Percentiles rank a stretch among this genome's conserved stretches.
Conservation (phyloP, 1,139 yeast genomes). For the Pichia terricola region DNA sequence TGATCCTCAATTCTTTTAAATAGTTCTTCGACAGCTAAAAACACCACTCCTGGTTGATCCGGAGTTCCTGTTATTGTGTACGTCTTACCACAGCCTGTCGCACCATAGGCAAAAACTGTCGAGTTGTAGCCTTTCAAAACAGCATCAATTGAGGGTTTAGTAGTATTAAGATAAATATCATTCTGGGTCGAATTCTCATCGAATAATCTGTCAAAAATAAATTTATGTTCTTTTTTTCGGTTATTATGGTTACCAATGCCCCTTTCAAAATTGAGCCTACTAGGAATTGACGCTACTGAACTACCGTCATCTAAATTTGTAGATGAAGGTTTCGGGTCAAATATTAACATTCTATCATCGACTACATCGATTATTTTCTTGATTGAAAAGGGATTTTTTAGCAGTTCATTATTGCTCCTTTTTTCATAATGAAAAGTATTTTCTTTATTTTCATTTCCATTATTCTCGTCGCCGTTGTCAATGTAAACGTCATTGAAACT, state of each 20-base stretch:
- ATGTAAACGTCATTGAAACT: background rate
- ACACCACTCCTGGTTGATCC: slow-evolving; percentile 70
- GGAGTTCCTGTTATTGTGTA: slow-evolving; percentile 78
- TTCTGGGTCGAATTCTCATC: slow-evolving; percentile 56
- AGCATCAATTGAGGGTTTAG: slow-evolving; percentile 63
- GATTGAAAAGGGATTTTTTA: slow-evolving; percentile 22
- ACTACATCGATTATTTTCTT: slow-evolving; percentile 73
- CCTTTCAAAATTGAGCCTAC: background rate
- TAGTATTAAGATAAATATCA: slow-evolving; percentile 58
- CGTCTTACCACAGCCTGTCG: slow-evolving; percentile 98
- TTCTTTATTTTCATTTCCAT: slow-evolving; percentile 1
- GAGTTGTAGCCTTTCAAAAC: slow-evolving; percentile 81
- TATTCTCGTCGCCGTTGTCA: slow-evolving; percentile 1
- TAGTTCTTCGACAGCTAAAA: slow-evolving; percentile 68
- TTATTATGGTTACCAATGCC: slow-evolving; percentile 24
- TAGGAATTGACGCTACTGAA: background rate
- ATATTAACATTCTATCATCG: slow-evolving; percentile 80
- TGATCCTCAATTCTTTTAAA: slow-evolving; percentile 47
- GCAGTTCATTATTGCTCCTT: background rate
- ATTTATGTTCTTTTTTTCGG: slow-evolving; percentile 67
- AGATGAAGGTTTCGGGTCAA: slow-evolving; percentile 82
- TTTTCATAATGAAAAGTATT: background rate
- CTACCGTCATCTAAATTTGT: slow-evolving; percentile 41
- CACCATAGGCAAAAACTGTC: slow-evolving; percentile 94
- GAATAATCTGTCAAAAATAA: slow-evolving; percentile 73